Evolutionary conservation across 768 basidiomycete genomes (phyloP).

Genomic region (Solioccasus polychromus): DNA sequence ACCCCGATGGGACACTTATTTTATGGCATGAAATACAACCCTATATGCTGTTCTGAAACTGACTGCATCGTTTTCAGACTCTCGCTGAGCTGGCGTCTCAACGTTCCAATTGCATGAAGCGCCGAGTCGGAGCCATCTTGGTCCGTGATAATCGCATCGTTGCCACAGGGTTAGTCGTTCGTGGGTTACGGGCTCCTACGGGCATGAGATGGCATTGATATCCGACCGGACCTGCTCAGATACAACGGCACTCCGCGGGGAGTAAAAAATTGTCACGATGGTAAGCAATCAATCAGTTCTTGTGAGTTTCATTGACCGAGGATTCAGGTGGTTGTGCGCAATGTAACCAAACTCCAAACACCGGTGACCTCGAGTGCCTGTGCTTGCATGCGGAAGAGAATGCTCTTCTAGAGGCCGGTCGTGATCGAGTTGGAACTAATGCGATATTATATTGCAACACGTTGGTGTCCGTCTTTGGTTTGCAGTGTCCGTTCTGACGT

Average conservation of each 20-base stretch:
- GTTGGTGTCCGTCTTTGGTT: constrained; percentile 44
- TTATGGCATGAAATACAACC: constrained; percentile 65
- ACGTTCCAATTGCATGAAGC: constrained; percentile 95
- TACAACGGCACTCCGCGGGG: constrained; percentile 98
- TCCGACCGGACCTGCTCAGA: constrained; percentile 35
- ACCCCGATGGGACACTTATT: constrained; percentile 94
- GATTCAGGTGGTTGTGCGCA: constrained; percentile 84
- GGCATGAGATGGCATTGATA: background rate
- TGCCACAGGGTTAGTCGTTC: constrained; percentile 62
- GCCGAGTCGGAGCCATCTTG: constrained; percentile 91
- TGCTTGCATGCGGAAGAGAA: constrained; percentile 99
- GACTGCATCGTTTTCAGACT: constrained; percentile 47
- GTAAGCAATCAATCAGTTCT: constrained; percentile 3
- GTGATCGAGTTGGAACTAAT: constrained; percentile 80
- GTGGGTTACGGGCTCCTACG: constrained; percentile 1
- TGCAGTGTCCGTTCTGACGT: background rate
- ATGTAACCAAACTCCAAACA: constrained; percentile 60
- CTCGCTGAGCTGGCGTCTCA: constrained; percentile 87
- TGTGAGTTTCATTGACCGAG: constrained; percentile 41
- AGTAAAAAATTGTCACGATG: constrained; percentile 73
- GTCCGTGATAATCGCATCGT: constrained; percentile 81
- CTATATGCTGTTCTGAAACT: background rate
- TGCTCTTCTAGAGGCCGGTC: constrained; percentile 88
- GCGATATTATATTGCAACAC: constrained; percentile 98
- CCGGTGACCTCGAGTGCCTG: constrained; percentile 70